Evolutionary conservation across 805 yeast genomes (phyloP), one percentile per base, ranked within the genome.

Genomic region (Nakazawaea holstii): DNA sequence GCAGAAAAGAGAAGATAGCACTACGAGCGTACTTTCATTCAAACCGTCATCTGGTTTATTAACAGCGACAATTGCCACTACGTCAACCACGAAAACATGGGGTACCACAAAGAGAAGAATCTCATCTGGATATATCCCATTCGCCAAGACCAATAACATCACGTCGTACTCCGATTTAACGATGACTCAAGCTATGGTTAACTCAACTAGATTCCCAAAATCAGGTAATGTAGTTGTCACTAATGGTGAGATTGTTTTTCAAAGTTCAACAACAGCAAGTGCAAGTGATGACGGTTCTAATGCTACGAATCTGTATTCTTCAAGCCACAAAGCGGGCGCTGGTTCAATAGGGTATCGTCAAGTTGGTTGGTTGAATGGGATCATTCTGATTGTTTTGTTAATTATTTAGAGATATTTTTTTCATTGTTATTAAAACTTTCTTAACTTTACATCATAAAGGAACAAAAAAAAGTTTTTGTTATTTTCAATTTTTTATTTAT

Each of bases 121-220:
- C 8, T 31, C 39, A 6, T 57, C 66, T 1, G 62, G 62, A n/a
- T 43, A 39, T 13, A 67, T 67, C 17, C 71, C 71, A 28, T 57
- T 52, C 35, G 69, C 68, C 1, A 24, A 32, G 11, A 40, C 52
- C 7, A 60, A 59, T 45, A 61, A 58, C 45, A 35, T 58, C 49
- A 42, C 60, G 9, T 35, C 46, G 38, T 57, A 57, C 43, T 35
- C 41, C 1, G 30, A 26, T 2, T 41, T 65, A 31, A 65, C 68
- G 0, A 45, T 67, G 49, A 60, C 67, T 0, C 50, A 60, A 9
- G 53, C 59, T 5, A 46, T 61, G 0, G 53, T 20, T 6, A 29
- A 36, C 15, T 7, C 31, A 3, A 29, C 47, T 6, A 13, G 15
- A n/a, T n/a, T 29, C 14, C 26, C 37, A 41, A 13, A n/a, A 13